phyloP scores from a whole-genome alignment of 306 rosid genomes.

The Prinsepia uniflora region DNA sequence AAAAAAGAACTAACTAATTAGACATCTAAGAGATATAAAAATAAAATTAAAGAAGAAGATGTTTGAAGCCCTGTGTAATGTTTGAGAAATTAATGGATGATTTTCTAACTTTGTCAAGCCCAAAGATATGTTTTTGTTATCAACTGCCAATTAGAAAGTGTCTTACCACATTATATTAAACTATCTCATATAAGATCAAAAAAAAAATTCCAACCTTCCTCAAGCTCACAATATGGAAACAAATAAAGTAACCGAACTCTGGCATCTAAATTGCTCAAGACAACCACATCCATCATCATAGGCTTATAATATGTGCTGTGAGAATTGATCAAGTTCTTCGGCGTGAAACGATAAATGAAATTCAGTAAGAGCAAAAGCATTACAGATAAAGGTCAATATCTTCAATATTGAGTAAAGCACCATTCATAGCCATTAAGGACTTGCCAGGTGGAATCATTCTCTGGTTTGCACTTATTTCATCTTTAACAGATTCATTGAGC shows the following conservation, averaged over 20 bases:
- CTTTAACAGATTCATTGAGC: conserved; percentile 88
- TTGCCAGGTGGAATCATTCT: conserved; percentile 99
- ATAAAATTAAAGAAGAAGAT: background rate
- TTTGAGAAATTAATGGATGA: background rate
- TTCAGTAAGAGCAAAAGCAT: conserved; percentile 47
- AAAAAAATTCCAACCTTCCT: background rate
- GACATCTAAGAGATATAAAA: background rate
- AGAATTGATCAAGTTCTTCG: conserved; percentile 5
- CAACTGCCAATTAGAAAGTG: background rate
- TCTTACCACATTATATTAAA: background rate
- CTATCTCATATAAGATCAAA: background rate
- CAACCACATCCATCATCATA: conserved; percentile 23
- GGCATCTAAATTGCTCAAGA: background rate
- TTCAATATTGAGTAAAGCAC: conserved; percentile 93
- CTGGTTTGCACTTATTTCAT: conserved; percentile 89
- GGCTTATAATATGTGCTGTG: conserved; percentile 9
- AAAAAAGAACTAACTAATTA: background rate
- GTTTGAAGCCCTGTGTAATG: background rate
- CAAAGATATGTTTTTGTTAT: background rate
- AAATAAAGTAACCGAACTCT: background rate
- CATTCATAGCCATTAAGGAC: conserved; percentile 96
- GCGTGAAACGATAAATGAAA: conserved; percentile 27
- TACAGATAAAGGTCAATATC: conserved; percentile 95
- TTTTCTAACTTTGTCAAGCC: background rate
- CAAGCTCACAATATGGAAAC: background rate